A percentile compares a stretch with the other conserved stretches of the same genome.
Evolutionary conservation across 805 yeast species (phyloP).

Genomic region (Schizosaccharomyces japonicus): DNA sequence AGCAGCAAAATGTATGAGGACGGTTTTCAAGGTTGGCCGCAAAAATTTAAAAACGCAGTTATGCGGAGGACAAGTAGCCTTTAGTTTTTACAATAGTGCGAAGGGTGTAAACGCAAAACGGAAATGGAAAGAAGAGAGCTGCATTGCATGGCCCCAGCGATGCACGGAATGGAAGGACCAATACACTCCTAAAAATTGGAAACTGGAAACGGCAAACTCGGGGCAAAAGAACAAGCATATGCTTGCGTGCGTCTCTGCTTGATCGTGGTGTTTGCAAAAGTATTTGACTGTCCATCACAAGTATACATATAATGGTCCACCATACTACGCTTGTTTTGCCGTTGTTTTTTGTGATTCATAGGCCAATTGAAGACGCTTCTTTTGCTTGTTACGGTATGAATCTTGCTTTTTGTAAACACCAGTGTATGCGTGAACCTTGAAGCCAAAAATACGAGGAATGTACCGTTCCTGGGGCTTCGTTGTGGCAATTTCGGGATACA

Average conservation of each 20-base stretch:
- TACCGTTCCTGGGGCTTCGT: constrained; percentile 14
- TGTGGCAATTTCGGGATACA: constrained; percentile 43
- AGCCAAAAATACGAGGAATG: constrained; percentile 69
- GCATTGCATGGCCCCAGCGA: too few species aligned
- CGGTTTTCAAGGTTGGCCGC: too few species aligned
- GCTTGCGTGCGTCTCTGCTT: background rate
- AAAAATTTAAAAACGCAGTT: too few species aligned
- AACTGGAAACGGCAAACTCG: background rate
- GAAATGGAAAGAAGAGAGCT: too few species aligned
- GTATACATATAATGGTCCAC: too few species aligned
- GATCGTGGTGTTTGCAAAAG: too few species aligned
- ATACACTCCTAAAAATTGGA: background rate
- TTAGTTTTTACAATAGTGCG: too few species aligned
- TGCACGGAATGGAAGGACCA: too few species aligned
- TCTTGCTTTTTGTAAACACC: background rate
- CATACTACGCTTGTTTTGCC: background rate
- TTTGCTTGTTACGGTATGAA: background rate
- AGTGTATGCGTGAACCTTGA: constrained; percentile 50
- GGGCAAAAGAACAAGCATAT: background rate
- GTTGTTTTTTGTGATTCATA: background rate
- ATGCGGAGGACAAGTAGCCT: too few species aligned
- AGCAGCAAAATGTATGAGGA: too few species aligned
- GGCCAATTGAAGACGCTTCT: background rate
- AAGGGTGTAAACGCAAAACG: too few species aligned
- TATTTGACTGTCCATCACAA: too few species aligned